Base-by-base conservation (phyloP, 208 protist species). In the Trypanosoma mega region DNA sequence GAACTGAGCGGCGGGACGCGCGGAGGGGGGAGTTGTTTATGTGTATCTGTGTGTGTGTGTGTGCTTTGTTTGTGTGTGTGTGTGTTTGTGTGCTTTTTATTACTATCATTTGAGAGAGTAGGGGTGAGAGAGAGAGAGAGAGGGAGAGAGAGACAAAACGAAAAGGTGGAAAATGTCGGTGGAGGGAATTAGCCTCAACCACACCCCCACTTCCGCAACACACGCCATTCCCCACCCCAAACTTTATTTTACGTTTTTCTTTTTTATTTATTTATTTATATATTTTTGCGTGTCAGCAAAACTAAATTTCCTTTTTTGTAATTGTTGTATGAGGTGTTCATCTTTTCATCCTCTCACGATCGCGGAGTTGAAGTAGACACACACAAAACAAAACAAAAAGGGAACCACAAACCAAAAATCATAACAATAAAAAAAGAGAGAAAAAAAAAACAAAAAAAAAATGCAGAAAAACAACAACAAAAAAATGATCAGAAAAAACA, bases 1-100 rank as follows among this genome's bases (percentile, higher is more conserved):
- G 54, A 87, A 65, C 44, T 89, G 65, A 76, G 14, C 4, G n/a
- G 37, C 27, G 21, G 6, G 23, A 14, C 29, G 23, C 8, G 31
- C 30, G 20, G 26, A 16, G 34, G 34, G 34, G 34, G 34, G 34
- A 16, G 34, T 16, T 6, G 34, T 6, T 39, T 16, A 12, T n/a
- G n/a, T n/a, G n/a, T n/a, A n/a, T n/a, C n/a, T n/a, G n/a, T n/a
- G n/a, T n/a, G n/a, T n/a, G n/a, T n/a, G n/a, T n/a, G n/a, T n/a
- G n/a, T n/a, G n/a, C n/a, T n/a, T n/a, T n/a, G n/a, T n/a, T n/a
- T n/a, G n/a, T n/a, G n/a, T n/a, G n/a, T n/a, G n/a, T n/a, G n/a
- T n/a, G n/a, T n/a, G n/a, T n/a, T n/a, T n/a, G n/a, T n/a, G n/a
- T n/a, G n/a, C n/a, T n/a, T n/a, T n/a, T n/a, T n/a, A n/a, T n/a